phyloP scores from a whole-genome alignment of 352 stramenopile genomes.

The Blastocystis sp. region DNA sequence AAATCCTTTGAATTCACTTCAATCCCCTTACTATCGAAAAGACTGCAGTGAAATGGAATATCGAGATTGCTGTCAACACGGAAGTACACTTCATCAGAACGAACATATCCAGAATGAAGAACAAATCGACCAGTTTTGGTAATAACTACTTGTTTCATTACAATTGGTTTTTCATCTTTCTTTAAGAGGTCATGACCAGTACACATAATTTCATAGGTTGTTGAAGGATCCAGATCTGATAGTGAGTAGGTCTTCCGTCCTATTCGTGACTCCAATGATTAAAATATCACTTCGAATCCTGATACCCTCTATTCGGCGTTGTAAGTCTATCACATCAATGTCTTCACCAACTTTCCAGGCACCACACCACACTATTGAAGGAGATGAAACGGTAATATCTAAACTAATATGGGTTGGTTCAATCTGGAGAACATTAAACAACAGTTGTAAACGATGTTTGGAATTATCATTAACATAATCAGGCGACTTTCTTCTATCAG shows the following conservation, averaged over 20 bases:
- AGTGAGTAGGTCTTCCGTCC: neutral
- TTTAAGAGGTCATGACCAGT: neutral
- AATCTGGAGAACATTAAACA: neutral
- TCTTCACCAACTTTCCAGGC: neutral
- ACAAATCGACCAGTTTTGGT: neutral
- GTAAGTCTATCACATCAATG: neutral
- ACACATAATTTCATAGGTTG: constrained; percentile 39
- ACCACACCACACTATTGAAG: constrained; percentile 24
- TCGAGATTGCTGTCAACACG: constrained; percentile 4
- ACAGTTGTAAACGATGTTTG: neutral
- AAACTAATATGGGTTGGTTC: neutral
- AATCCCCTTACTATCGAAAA: constrained; percentile 18
- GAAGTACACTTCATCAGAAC: neutral
- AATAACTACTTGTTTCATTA: neutral
- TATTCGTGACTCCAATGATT: neutral
- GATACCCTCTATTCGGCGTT: neutral
- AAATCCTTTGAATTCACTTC: neutral
- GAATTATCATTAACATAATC: neutral
- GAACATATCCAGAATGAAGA: neutral
- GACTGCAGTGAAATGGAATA: neutral
- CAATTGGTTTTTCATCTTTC: neutral
- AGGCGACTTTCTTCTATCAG: neutral
- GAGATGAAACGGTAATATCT: neutral
- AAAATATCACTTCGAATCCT: neutral
- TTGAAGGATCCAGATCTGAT: neutral